These are phyloP conservation scores for Lonicera japonica DNA, from an alignment of 129 eudicot species.

Conservation along the genomic window DNA sequence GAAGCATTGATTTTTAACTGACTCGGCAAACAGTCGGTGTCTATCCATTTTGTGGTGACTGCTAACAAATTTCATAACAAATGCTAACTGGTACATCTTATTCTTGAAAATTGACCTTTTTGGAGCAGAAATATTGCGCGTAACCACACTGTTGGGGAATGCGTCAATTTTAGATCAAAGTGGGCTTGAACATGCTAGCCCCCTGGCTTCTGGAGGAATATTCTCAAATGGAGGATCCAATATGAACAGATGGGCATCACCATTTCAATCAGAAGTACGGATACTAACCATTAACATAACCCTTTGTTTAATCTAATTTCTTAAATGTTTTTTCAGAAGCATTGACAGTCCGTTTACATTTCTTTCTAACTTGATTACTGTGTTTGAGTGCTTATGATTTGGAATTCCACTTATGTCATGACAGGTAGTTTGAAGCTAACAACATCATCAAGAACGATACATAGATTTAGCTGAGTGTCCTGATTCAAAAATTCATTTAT, in stretches of 20 bases:
- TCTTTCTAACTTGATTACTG: slow-evolving; percentile 56
- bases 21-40: slow-evolving; percentile 45
- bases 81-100: slow-evolving; percentile 98
- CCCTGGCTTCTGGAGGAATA: slow-evolving; percentile 98
- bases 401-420: slow-evolving; percentile 33
- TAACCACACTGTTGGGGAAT: slow-evolving; percentile 99
- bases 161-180: slow-evolving; percentile 99
- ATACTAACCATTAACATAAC: slow-evolving; percentile 99
- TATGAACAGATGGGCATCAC: slow-evolving; percentile 97
- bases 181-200: slow-evolving; percentile 99
- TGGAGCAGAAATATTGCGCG: slow-evolving; percentile 99
- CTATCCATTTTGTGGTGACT: slow-evolving; percentile 69
- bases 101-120: slow-evolving; percentile 97
- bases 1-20: slow-evolving; percentile 37
- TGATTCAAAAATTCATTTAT: slow-evolving; percentile 7
- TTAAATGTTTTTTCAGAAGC: slow-evolving; percentile 55
- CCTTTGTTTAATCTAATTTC: slow-evolving; percentile 65
- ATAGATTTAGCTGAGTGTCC: slow-evolving; percentile 30
- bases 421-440: slow-evolving; percentile 78
- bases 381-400: slow-evolving; percentile 29
- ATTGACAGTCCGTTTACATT: slow-evolving; percentile 32
- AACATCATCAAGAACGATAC: slow-evolving; percentile 29
- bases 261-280: slow-evolving; percentile 99
- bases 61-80: slow-evolving; percentile 57
- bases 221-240: slow-evolving; percentile 92